A percentile compares a stretch with the other conserved stretches of the same genome.
Evolutionary conservation across 2,329 filamentous ascomycete species (phyloP).

Genomic region (Aspergillus ochraceus): DNA sequence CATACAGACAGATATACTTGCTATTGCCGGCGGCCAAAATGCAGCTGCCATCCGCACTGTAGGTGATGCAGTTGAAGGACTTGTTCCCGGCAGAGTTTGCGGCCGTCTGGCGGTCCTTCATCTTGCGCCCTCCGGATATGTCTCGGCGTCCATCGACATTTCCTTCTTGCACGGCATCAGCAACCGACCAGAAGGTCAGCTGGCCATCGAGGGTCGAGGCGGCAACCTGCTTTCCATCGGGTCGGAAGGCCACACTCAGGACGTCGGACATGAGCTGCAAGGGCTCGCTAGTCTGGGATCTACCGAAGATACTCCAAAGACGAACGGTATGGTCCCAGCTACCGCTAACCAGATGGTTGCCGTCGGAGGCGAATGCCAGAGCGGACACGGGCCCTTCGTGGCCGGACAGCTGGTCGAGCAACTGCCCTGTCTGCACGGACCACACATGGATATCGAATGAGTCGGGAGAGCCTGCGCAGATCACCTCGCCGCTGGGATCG

Average conservation of each 20-base stretch:
- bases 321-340: constrained; percentile 96
- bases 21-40: constrained; percentile 90
- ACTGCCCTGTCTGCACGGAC: constrained; percentile 96
- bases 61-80: constrained; percentile 81
- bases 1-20: constrained; percentile 98
- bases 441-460: constrained; percentile 98
- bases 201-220: constrained; percentile 93
- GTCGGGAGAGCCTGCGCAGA: constrained; percentile 91
- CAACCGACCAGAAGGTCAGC: constrained; percentile 90
- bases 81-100: constrained; percentile 91
- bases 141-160: constrained; percentile 89
- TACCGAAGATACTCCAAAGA: constrained; percentile 91
- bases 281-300: constrained; percentile 93
- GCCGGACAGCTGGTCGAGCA: constrained; percentile 85
- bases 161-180: constrained; percentile 80
- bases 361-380: constrained; percentile 84
- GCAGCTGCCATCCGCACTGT: constrained; percentile 89
- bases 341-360: constrained; percentile 79
- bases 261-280: constrained; percentile 91
- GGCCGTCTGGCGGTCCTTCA: constrained; percentile 83
- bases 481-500: constrained; percentile 95
- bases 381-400: constrained; percentile 93
- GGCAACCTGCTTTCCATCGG: constrained; percentile 87
- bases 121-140: constrained; percentile 85
- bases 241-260: constrained; percentile 79